Base-by-base conservation (phyloP, 257 asterid species). In the Dorcoceras hygrometricum region DNA sequence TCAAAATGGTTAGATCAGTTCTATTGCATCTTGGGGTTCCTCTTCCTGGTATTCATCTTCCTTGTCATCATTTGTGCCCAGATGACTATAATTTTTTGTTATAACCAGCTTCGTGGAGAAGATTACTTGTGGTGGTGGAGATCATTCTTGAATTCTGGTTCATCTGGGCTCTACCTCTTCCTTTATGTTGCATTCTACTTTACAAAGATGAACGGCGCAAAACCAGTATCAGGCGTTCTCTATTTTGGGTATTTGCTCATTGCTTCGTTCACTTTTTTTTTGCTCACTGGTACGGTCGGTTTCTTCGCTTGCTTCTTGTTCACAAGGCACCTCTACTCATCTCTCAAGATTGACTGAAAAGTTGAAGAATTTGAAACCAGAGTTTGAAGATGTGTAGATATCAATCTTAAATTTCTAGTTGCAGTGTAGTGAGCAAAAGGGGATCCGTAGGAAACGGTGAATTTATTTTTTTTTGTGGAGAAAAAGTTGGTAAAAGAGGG, bases 91-190 rank as follows among this genome's bases (percentile, higher is more conserved):
- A 92, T 90, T 77, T 84, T 90, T 16, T 88, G 96, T 88, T 90
- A 88, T 72, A 88, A 86, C 89, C 97, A 90, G 71, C 87, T 90
- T 57, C 88, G 97, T 78, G 86, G 97, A 26, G 97, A 90, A 87
- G 96, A 90, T 73, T 90, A 88, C 64, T 79, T 78, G 9, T 90
- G 97, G 97, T 90, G 96, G 97, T 90, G 97, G 97, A 83, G 97
- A 55, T 84, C 97, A 16, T 89, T 87, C 70, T 81, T 85, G 54
- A 89, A 95, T 3, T 78, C 96, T 4, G 95, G 95, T 7, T 89
- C 96, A 6, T 89, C 96, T 0, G 93, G 91, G 5, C 68, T 87
- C 71, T 89, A 89, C 76, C 89, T 89, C 34, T 87, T 89, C 86
- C 83, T 89, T 12, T 85, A 87, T 32, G 94, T 93, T 8, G 91